These are phyloP conservation scores for Xylaria sp. DNA, from an alignment of 2,329 filamentous ascomycete genomes.

Conservation along the genomic window DNA sequence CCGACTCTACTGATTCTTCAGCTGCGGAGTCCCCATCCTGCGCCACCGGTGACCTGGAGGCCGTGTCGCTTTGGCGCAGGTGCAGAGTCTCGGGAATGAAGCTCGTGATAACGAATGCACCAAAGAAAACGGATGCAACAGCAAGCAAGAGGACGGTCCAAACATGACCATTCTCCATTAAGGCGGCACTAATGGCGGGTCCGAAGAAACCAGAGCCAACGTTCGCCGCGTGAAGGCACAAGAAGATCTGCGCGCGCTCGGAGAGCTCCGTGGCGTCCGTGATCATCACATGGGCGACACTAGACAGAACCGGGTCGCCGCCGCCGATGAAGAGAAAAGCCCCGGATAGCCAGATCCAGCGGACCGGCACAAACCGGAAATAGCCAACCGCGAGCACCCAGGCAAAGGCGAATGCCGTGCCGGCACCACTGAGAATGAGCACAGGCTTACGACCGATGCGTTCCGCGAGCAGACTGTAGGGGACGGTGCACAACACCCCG, in stretches of 20 bases:
- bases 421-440: conserved; percentile 24
- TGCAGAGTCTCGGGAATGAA: neutral
- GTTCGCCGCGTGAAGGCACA: conserved; percentile 21
- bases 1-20: neutral
- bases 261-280: conserved; percentile 12
- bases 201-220: conserved; percentile 24
- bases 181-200: conserved; percentile 17
- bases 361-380: conserved; percentile 19
- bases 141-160: conserved; percentile 25
- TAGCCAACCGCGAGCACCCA: conserved; percentile 27
- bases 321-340: conserved; percentile 26
- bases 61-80: neutral
- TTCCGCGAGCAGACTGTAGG: conserved; percentile 23
- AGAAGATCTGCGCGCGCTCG: conserved; percentile 29
- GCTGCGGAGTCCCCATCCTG: neutral
- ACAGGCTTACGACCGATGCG: conserved; percentile 21
- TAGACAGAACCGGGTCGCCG: conserved; percentile 25
- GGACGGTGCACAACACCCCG: conserved; percentile 24
- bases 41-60: neutral
- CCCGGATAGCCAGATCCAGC: conserved; percentile 18
- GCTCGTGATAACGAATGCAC: conserved; percentile 6
- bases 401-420: neutral
- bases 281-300: conserved; percentile 24
- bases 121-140: neutral
- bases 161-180: conserved; percentile 24